Base-by-base conservation (phyloP, 768 basidiomycete genomes). In the Leccinellum rugosiceps region DNA sequence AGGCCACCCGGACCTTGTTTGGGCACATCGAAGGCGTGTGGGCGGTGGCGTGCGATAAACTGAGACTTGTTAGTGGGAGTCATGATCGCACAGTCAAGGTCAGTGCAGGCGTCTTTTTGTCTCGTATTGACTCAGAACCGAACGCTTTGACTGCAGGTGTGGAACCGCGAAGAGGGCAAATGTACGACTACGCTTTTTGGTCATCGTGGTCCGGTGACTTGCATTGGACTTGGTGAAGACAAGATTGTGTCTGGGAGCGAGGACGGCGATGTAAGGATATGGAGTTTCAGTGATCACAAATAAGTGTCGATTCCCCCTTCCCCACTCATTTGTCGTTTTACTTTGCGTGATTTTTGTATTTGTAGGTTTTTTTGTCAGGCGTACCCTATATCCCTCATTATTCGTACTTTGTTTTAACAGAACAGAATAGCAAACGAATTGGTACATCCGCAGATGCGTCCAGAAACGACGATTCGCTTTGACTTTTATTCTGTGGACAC, bases 1-100 rank as follows among this genome's bases (percentile, higher is more conserved):
- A 87, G 65, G 80, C 86, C 23, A 76, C 83, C 49, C 79, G 83
- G 66, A 98, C 97, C 43, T 81, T 95, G 60, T 99, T 99, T 71
- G 97, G 95, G 1, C 95, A 98, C 71, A 94, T 98, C 65, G 97
- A 99, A 69, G 97, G 97, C 53, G 94, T 99, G 17, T 99, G 97
- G 97, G 87, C 86, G 3, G 90, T 98, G 30, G 94, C 93, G 23
- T 86, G 88, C 62, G 94, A 99, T 72, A 90, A 93, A 68, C 78
- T 98, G 66, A 80, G 96, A 53, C 77, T 99, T 50, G 94, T 94
- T 25, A 94, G 91, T 53, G 95, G 86, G 7, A 95, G 93, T 66
- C 96, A 98, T 68, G 94, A 97, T 74, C 83, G 93, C 28, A 97
- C 94, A n/a, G 90, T 97, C 78, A 97, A 97, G 85, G 94, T 93